Evolutionary conservation across 768 basidiomycete species (phyloP), one percentile per base, ranked within the genome.

Genomic region (Hypsizygus marmoreus): DNA sequence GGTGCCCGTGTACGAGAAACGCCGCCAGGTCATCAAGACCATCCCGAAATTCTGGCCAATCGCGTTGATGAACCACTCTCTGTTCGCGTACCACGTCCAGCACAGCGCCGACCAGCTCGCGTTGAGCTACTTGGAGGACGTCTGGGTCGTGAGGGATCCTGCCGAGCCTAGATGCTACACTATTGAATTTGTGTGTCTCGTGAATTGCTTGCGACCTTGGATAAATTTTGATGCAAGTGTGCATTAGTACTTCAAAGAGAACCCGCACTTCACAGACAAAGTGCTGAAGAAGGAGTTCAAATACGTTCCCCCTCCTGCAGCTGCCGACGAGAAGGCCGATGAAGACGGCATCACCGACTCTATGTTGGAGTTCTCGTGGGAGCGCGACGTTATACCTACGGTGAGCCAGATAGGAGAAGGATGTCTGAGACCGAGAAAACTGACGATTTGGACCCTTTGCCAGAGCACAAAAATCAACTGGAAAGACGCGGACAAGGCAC

Each of bases 11-110:
- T 91, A 84, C 57, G 78, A 83, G 61, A 83, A 79, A 66, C 82
- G 91, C 55, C 86, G 89, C 38, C 73, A 72, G 48, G 67, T 84
- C 34, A 66, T 80, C 36, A 85, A 84, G 66, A 64, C 66, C 19
- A 89, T 93, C 60, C 65, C 76, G 44, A 86, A 84, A 61, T 92
- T 92, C 70, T 93, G 91, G 91, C 80, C 87, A n/a, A 77, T 87
- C 50, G 87, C 90, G 32, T 71, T 93, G 57, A 79, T 89, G 80
- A 88, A 90, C 70, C 72, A 89, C 66, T 55, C 61, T 37, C 56
- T 82, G 54, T 69, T 91, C 61, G 73, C 79, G 28, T 71, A 84
- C 55, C 80, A 85, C 62, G 76, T 75, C 24, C 84, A 86, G 60
- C 88, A 90, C 62, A 76, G 72, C 42, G 76, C 83, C 14, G 94